phyloP scores from a whole-genome alignment of 768 basidiomycete genomes.

The Tephrocybe sp. region DNA sequence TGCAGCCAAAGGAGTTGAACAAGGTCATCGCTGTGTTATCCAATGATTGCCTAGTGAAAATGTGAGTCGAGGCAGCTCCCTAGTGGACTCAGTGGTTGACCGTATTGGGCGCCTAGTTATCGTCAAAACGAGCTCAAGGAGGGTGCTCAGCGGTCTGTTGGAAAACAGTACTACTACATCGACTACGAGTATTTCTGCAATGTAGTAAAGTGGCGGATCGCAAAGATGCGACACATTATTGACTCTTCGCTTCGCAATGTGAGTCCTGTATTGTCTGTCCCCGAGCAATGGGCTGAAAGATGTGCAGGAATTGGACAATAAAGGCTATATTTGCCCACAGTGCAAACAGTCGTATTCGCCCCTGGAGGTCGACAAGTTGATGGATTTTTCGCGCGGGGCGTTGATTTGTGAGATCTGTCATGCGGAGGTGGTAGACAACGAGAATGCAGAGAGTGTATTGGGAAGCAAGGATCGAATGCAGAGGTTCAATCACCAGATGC shows the following conservation, averaged over 20 bases:
- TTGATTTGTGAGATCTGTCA: slow-evolving; percentile 89
- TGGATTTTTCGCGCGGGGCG: slow-evolving; percentile 64
- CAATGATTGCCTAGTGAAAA: slow-evolving; percentile 74
- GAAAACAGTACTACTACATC: slow-evolving; percentile 94
- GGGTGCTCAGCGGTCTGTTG: slow-evolving; percentile 83
- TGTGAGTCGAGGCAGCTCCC: slow-evolving; percentile 46
- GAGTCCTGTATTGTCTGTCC: slow-evolving; percentile 22
- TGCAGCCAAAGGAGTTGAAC: slow-evolving; percentile 87
- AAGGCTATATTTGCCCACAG: slow-evolving; percentile 94
- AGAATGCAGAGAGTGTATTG: slow-evolving; percentile 80
- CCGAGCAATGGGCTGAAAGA: not conserved
- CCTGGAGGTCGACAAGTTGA: slow-evolving; percentile 81
- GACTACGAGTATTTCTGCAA: slow-evolving; percentile 95
- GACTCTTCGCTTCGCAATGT: slow-evolving; percentile 91
- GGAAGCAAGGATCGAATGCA: slow-evolving; percentile 96
- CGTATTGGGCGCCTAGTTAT: slow-evolving; percentile 48
- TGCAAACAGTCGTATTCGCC: slow-evolving; percentile 85
- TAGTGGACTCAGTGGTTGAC: not conserved
- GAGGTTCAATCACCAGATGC: slow-evolving; percentile 89
- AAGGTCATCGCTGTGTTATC: slow-evolving; percentile 84
- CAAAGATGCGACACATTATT: slow-evolving; percentile 87
- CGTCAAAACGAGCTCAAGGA: slow-evolving; percentile 92
- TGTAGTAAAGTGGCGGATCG: slow-evolving; percentile 96
- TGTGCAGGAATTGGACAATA: slow-evolving; percentile 89
- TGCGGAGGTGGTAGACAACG: slow-evolving; percentile 87